Evolutionary conservation across 2,329 filamentous ascomycete species (phyloP).

Genomic region (Fusarium nurragi): DNA sequence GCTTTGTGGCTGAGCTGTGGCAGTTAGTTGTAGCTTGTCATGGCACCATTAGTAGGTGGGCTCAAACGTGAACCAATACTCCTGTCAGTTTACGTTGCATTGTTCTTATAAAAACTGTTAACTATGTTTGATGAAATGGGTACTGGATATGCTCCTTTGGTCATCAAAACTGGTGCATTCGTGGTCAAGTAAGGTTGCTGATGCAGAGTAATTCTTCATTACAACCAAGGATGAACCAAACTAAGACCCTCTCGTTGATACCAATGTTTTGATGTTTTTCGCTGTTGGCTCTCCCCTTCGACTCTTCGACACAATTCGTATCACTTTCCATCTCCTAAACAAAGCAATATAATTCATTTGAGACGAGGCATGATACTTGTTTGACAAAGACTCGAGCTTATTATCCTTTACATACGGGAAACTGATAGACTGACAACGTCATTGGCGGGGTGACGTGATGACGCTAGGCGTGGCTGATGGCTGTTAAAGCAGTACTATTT

Average conservation of each 20-base stretch:
- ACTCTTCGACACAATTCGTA: too few relatives aligned
- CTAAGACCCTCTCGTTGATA: too few relatives aligned
- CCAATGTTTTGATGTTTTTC: too few relatives aligned
- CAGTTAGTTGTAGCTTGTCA: slow-evolving; percentile 14
- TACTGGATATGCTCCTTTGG: not conserved
- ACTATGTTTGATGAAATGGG: not conserved
- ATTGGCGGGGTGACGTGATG: slow-evolving; percentile 46
- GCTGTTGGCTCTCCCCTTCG: too few relatives aligned
- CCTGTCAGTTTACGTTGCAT: not conserved
- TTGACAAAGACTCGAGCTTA: slow-evolving; percentile 21
- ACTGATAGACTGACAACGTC: slow-evolving; percentile 40
- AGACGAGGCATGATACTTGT: slow-evolving; percentile 19
- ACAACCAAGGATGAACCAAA: too few relatives aligned
- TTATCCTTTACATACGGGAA: not conserved
- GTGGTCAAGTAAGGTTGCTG: too few relatives aligned
- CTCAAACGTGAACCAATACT: not conserved
- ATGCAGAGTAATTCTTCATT: too few relatives aligned
- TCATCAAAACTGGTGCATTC: too few relatives aligned
- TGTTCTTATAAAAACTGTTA: not conserved
- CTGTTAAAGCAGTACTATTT: slow-evolving; percentile 18
- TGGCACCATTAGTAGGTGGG: not conserved
- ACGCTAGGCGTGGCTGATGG: slow-evolving; percentile 19
- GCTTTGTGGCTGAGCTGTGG: slow-evolving; percentile 16
- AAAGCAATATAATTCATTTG: slow-evolving; percentile 4
- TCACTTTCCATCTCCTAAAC: not conserved